Evolutionary conservation across 306 rosid species (phyloP).

Genomic region (Styphnolobium japonicum): DNA sequence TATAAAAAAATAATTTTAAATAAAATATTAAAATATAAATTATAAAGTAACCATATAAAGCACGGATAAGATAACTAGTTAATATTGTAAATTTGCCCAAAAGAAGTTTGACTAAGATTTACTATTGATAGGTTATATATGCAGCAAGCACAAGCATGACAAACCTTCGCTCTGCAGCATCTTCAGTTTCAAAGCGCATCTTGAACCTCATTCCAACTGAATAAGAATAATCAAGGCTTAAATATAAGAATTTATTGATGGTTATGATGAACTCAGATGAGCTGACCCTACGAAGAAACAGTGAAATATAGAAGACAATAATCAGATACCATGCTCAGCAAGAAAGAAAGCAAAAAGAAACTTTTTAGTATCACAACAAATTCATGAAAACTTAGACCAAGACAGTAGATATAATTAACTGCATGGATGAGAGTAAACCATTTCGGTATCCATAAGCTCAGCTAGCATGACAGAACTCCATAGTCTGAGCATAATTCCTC

Average conservation of each 20-base stretch:
- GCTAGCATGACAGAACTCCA: background rate
- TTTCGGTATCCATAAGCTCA: background rate
- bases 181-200: constrained; percentile 61
- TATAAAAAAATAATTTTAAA: too few species aligned
- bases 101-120: background rate
- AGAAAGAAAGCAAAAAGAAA: background rate
- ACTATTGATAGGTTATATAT: background rate
- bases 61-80: too few species aligned
- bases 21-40: too few species aligned
- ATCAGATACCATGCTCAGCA: background rate
- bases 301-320: background rate
- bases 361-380: background rate
- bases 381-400: background rate
- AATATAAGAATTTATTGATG: constrained; percentile 42
- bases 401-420: background rate
- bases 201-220: constrained; percentile 65
- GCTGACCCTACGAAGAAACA: constrained; percentile 43
- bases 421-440: background rate
- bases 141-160: background rate
- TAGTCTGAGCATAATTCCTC: background rate
- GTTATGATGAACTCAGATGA: constrained; percentile 58
- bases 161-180: constrained; percentile 59
- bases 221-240: constrained; percentile 45
- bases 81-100: constrained; percentile 54
- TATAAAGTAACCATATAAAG: too few species aligned